phyloP scores from a whole-genome alignment of 306 rosid species.

The Citrullus mucosospermus region DNA sequence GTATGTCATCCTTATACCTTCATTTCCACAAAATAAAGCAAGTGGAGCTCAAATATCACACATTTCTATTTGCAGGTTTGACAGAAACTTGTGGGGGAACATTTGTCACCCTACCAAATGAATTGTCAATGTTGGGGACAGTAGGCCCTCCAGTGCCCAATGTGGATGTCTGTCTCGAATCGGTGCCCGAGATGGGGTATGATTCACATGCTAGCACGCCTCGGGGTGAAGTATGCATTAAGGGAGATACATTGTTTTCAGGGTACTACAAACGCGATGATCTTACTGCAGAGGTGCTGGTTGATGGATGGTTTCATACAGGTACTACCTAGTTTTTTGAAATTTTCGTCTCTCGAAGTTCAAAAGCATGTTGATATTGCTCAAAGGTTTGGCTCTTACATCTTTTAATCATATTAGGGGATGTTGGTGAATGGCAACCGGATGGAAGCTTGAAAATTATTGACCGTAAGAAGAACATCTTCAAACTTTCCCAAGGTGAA shows the following conservation, averaged over 20 bases:
- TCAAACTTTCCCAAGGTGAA: conserved; percentile 98
- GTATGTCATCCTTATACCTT: conserved; percentile 20
- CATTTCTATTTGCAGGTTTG: conserved; percentile 40
- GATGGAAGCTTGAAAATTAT: conserved; percentile 95
- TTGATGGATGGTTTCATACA: conserved; percentile 94
- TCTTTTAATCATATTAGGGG: conserved; percentile 43
- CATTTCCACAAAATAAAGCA: not conserved
- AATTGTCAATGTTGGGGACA: conserved; percentile 69
- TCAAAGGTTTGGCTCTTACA: not conserved
- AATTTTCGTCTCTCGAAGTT: conserved; percentile 5
- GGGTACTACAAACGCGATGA: conserved; percentile 92
- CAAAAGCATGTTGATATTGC: not conserved
- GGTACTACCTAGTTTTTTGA: conserved; percentile 29
- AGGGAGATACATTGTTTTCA: conserved; percentile 68
- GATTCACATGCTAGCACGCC: conserved; percentile 63
- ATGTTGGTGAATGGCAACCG: conserved; percentile 89
- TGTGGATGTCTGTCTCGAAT: conserved; percentile 79
- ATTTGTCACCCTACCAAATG: conserved; percentile 82
- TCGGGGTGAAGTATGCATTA: conserved; percentile 81
- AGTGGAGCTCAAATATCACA: not conserved
- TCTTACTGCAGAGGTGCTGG: conserved; percentile 75
- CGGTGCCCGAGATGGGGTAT: conserved; percentile 96
- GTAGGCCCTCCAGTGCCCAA: conserved; percentile 99
- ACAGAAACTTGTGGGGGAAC: conserved; percentile 97
- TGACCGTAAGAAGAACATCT: conserved; percentile 95